A percentile compares a stretch with the other conserved stretches of the same genome.
These are phyloP conservation scores for Coemansia sp. DNA, from an alignment of 192 early-diverging fungal species.

Conservation along the genomic window DNA sequence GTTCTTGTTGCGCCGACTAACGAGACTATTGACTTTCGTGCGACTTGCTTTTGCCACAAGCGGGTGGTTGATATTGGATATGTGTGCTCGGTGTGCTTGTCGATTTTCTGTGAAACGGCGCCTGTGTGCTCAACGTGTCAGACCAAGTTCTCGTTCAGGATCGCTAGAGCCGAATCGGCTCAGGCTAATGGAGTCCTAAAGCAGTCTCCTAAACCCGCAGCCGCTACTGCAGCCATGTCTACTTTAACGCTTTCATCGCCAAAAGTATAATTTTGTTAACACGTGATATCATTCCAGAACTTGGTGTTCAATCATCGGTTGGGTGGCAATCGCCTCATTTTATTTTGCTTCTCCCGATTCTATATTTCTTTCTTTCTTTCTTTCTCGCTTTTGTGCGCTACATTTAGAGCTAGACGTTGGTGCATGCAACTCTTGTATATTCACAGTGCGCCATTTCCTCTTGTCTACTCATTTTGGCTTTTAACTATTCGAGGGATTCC, in stretches of 20 bases:
- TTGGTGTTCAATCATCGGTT: neutral
- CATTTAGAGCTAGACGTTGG: slow-evolving; percentile 5
- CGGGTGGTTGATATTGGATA: slow-evolving; percentile 89
- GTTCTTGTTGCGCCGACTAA: no score
- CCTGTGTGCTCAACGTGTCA: slow-evolving; percentile 82
- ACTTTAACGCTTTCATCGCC: slow-evolving; percentile 6
- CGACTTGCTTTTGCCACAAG: slow-evolving; percentile 98
- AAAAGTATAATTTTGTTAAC: neutral
- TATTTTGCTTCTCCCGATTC: neutral
- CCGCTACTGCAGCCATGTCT: slow-evolving; percentile 13
- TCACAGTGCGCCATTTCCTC: neutral
- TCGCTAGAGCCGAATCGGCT: slow-evolving; percentile 19
- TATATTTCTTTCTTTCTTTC: neutral
- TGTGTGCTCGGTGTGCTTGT: slow-evolving; percentile 98
- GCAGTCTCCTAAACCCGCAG: slow-evolving; percentile 5
- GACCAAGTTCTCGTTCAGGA: slow-evolving; percentile 72
- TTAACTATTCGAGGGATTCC: neutral
- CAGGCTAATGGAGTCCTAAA: slow-evolving; percentile 16
- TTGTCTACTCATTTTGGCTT: neutral
- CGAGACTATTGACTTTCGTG: slow-evolving; percentile 88
- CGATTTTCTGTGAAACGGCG: slow-evolving; percentile 78
- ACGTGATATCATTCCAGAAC: neutral
- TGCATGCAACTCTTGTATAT: slow-evolving; percentile 1
- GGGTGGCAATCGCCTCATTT: neutral
- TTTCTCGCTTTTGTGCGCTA: neutral